Conservation (phyloP, 2,329 filamentous ascomycete genomes). For the Penicillium sp. region DNA sequence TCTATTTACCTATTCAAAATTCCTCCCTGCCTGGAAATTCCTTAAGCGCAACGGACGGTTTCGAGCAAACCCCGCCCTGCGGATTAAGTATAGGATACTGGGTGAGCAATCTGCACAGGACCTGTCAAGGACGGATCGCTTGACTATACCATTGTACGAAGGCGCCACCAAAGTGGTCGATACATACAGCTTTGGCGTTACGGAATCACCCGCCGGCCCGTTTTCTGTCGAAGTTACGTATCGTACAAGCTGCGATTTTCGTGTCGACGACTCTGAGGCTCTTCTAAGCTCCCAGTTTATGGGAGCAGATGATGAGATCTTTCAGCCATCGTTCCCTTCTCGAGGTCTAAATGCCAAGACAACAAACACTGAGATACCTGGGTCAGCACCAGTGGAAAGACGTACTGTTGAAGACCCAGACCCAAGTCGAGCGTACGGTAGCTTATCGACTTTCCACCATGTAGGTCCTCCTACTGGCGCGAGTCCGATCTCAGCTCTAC, state of each 20-base stretch:
- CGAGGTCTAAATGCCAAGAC: slow-evolving; percentile 45
- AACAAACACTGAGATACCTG: slow-evolving; percentile 58
- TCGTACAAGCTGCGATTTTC: slow-evolving; percentile 86
- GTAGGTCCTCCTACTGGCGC: slow-evolving; percentile 77
- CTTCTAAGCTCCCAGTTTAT: slow-evolving; percentile 91
- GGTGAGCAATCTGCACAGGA: slow-evolving; percentile 59
- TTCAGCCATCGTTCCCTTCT: slow-evolving; percentile 75
- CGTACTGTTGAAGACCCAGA: slow-evolving; percentile 58
- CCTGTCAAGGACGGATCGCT: slow-evolving; percentile 65
- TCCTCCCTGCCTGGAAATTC: slow-evolving; percentile 87
- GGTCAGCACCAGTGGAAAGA: slow-evolving; percentile 74
- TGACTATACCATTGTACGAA: slow-evolving; percentile 73
- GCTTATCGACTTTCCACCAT: slow-evolving; percentile 82
- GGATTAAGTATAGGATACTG: slow-evolving; percentile 79
- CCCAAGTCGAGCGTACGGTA: slow-evolving; percentile 82
- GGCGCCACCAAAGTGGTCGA: slow-evolving; percentile 68
- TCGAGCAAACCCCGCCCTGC: slow-evolving; percentile 65
- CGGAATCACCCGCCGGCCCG: slow-evolving; percentile 84
- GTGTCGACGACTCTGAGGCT: slow-evolving; percentile 88
- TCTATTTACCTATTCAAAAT: slow-evolving; percentile 78
- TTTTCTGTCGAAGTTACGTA: slow-evolving; percentile 83
- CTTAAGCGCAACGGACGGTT: slow-evolving; percentile 75
- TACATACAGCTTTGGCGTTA: slow-evolving; percentile 78
- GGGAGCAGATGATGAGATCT: slow-evolving; percentile 86
- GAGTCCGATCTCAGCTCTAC: slow-evolving; percentile 83